A percentile compares a stretch with the other conserved stretches of the same genome.
These are phyloP conservation scores for Podospora pseudopauciseta DNA, from an alignment of 495 filamentous ascomycete genomes.

Conservation along the genomic window DNA sequence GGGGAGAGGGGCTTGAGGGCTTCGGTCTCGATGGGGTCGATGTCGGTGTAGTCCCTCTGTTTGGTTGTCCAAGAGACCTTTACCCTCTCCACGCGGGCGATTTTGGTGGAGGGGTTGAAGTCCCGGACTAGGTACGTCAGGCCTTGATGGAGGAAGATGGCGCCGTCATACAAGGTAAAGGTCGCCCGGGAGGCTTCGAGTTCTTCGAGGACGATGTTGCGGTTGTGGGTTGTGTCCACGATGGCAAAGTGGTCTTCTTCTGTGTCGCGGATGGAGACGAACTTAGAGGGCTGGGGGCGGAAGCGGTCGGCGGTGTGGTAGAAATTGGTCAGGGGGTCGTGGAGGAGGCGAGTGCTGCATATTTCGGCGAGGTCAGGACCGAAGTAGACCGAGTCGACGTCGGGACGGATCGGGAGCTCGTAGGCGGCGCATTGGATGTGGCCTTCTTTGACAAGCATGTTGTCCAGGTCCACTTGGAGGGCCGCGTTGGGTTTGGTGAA, in stretches of 20 bases:
- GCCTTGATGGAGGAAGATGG: slow-evolving; percentile 96
- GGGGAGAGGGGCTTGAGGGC: slow-evolving; percentile 62
- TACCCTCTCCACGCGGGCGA: slow-evolving; percentile 70
- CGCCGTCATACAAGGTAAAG: slow-evolving; percentile 96
- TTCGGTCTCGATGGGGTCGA: slow-evolving; percentile 86
- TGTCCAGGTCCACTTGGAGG: slow-evolving; percentile 83
- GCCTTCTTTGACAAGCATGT: slow-evolving; percentile 86
- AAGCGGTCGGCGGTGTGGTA: slow-evolving; percentile 89
- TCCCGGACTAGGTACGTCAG: slow-evolving; percentile 87
- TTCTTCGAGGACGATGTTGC: slow-evolving; percentile 86
- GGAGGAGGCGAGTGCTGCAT: slow-evolving; percentile 69
- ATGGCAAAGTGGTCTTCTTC: slow-evolving; percentile 93
- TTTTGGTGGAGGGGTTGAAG: slow-evolving; percentile 70
- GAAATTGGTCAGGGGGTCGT: slow-evolving; percentile 65
- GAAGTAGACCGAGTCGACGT: slow-evolving; percentile 76
- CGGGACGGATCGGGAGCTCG: slow-evolving; percentile 83
- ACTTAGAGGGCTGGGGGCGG: slow-evolving; percentile 75
- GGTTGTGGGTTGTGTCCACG: slow-evolving; percentile 77
- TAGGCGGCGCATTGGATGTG: slow-evolving; percentile 95
- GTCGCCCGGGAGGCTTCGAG: slow-evolving; percentile 92
- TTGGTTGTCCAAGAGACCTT: slow-evolving; percentile 92
- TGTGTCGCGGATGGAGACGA: slow-evolving; percentile 86
- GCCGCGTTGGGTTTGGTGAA: slow-evolving; percentile 88
- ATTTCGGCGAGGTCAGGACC: slow-evolving; percentile 67
- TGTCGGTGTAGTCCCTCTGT: slow-evolving; percentile 91